Evolutionary conservation across 78 protist genomes (phyloP), one percentile per base, ranked within the genome.

Genomic region (Chrysochromulina tobinii): DNA sequence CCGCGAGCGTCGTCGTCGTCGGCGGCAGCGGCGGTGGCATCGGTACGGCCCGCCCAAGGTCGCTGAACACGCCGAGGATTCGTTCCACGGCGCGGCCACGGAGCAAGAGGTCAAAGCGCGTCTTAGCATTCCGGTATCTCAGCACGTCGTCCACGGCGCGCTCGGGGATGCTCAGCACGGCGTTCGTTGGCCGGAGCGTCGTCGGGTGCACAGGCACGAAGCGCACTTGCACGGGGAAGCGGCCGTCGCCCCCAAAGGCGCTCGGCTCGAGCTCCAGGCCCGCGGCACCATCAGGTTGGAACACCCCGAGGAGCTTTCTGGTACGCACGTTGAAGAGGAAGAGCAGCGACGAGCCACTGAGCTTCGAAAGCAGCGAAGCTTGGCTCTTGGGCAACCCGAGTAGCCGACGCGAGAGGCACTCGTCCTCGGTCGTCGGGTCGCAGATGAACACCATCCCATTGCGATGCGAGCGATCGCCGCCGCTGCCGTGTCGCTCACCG

Each of bases 291-390:
- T 3, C 21, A 4, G 83, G 83, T n/a, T 75, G 83, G 25, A 75
- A 15, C 21, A 75, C 83, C 20, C 83, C 83, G 20, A 75, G 38
- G 25, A 75, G 54, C 83, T 75, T 54, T 14, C 83, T 54, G 7
- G 83, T 50, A 4, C 83, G 83, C 54, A 75, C 83, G 23, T 75
- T 75, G 83, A 75, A 75, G 58, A 75, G 57, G 57, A 75, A 75
- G 57, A 75, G 83, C 58, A 38, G 57, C 17, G 25, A 50, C 57
- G 58, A 11, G 51, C 50, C 83, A 1, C 38, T 17, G n/a, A 75
- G 3, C 17, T 75, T 75, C 27, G 83, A 75, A 3, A 75, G 54
- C 83, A 75, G 83, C 27, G 83, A 75, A 1, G 21, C 83, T n/a
- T 75, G 83, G 3, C 58, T 15, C 83, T 75, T 75, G 12, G 83